Percentiles rank a stretch among this genome's conserved stretches.
These are phyloP conservation scores for Cyamopsis tetragonoloba DNA, from an alignment of 306 rosid genomes.

Conservation along the genomic window DNA sequence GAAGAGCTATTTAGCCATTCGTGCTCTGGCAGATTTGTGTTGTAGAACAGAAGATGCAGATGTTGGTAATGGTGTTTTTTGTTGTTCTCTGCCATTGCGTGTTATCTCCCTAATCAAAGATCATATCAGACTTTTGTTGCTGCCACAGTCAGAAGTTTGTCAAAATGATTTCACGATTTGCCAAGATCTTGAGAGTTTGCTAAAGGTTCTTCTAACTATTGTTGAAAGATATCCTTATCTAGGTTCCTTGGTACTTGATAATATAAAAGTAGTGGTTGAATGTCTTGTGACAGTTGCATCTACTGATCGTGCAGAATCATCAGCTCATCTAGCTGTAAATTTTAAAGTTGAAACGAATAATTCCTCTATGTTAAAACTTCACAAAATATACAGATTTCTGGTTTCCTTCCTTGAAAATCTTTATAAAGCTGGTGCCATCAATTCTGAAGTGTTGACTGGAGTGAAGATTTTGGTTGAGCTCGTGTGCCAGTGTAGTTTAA, in stretches of 20 bases:
- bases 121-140: conserved; percentile 38
- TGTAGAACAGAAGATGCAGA: conserved; percentile 20
- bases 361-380: conserved; percentile 16
- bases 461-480: background rate
- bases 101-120: conserved; percentile 42
- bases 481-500: conserved; percentile 44
- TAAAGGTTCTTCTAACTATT: conserved; percentile 41
- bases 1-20: background rate
- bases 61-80: conserved; percentile 14
- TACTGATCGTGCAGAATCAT: conserved; percentile 12
- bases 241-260: conserved; percentile 49
- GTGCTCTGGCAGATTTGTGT: conserved; percentile 34
- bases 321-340: background rate
- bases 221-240: conserved; percentile 32
- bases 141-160: conserved; percentile 25
- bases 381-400: conserved; percentile 43
- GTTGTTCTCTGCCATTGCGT: conserved; percentile 33
- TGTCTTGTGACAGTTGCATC: conserved; percentile 9
- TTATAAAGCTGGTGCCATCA: conserved; percentile 26
- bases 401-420: conserved; percentile 43
- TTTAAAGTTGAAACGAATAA: conserved; percentile 18
- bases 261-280: conserved; percentile 12
- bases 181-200: conserved; percentile 28
- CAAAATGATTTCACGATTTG: conserved; percentile 27
- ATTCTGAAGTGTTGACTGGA: conserved; percentile 15